Base-by-base conservation (phyloP, 2,329 filamentous ascomycete species). In the Tolypocladium sp. region DNA sequence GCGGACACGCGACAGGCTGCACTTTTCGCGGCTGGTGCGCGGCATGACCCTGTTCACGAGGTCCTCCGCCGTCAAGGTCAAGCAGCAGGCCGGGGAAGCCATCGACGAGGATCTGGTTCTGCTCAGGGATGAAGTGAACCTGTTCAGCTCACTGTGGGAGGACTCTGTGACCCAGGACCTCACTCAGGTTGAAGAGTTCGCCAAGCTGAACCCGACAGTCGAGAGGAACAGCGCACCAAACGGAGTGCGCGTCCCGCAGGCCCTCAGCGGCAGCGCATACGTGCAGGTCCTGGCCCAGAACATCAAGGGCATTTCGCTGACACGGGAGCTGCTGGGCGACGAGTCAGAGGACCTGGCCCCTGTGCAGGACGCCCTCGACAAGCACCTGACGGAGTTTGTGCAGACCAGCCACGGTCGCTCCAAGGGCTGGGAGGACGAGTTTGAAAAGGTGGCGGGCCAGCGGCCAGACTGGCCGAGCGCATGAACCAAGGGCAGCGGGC, bases 291-390 rank as follows among this genome's bases (percentile, higher is more conserved):
- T 74, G 40, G 62, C 68, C 8, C 68, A 73, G 59, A 70, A 70
- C 60, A 69, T 73, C 58, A 71, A 66, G 63, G 82, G 78, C 25
- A 71, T 84, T 57, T 70, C 75, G 46, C 61, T 76, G 61, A 78
- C 81, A 17, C 68, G 73, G 49, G 68, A 78, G 62, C 69, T 80
- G 17, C 66, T 80, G 7, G 66, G 65, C 13, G 63, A 67, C 2
- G 65, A 64, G 20, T 68, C 65, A 13, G 59, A 68, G 53, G 62
- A 20, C 20, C 66, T 84, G 55, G 64, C 72, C 60, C 62, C 70
- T n/a, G 72, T 79, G 25, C 70, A 72, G n/a, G 68, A 74, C 41
- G 62, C 65, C 4, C 63, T 82, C 30, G 66, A 68, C 13, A 64
- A 66, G 38, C 72, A 80, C 61, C 60, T 79, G n/a, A 61, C 67